Conservation (phyloP, 23 red algal genomes). For the Agarophyton chilense region DNA sequence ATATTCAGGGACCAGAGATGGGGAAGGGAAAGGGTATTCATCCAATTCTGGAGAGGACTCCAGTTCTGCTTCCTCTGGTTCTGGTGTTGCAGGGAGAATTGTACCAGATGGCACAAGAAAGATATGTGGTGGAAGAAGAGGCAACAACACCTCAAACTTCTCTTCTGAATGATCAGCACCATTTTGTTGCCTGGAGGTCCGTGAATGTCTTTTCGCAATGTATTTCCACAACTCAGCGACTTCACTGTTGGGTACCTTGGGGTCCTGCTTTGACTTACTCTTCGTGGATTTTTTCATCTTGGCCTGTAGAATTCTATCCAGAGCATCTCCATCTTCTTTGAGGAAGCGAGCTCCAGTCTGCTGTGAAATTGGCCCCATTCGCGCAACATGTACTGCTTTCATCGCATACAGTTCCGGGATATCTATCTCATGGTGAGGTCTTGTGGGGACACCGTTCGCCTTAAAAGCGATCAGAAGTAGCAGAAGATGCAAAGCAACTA, state of each 20-base stretch:
- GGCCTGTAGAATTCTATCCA: neutral
- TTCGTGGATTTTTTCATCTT: neutral
- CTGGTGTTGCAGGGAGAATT: neutral
- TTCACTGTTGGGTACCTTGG: neutral
- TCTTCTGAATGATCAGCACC: neutral
- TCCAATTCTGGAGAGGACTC: neutral
- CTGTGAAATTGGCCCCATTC: too few species aligned
- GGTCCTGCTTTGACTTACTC: neutral
- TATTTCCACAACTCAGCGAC: constrained; percentile 6
- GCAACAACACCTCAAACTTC: neutral
- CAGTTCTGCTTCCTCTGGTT: neutral
- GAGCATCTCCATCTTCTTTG: neutral
- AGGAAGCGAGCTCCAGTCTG: neutral
- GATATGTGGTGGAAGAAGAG: neutral
- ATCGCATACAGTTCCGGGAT: neutral
- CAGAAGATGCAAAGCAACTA: neutral
- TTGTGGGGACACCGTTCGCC: neutral
- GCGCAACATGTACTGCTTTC: neutral
- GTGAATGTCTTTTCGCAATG: neutral
- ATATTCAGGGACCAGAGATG: neutral
- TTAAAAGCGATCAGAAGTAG: neutral
- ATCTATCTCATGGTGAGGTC: neutral
- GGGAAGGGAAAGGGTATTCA: neutral
- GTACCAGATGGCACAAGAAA: neutral
- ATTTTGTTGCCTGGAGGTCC: neutral